phyloP scores from a whole-genome alignment of 31 red algal genomes.

The Odonthalia washingtoniensis region DNA sequence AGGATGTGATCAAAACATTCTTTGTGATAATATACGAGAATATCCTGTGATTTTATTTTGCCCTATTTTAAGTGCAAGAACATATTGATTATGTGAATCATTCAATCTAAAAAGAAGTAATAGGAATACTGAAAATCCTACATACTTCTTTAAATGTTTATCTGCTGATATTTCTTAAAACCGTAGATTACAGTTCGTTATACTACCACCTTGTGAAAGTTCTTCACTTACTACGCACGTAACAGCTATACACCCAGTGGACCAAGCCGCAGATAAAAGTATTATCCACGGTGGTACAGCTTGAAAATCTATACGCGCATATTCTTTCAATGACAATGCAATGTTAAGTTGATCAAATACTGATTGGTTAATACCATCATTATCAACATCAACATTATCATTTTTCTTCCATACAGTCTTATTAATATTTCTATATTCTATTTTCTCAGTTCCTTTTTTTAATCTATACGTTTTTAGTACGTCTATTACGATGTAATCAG shows the following conservation, averaged over 20 bases:
- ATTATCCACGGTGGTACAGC: constrained; percentile 25
- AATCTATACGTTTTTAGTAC: constrained; percentile 14
- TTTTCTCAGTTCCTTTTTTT: neutral
- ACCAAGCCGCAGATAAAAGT: constrained; percentile 5
- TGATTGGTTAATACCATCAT: no score
- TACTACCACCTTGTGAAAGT: constrained; percentile 4
- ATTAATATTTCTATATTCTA: neutral
- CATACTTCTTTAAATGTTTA: constrained; percentile 23
- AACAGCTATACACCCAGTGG: neutral
- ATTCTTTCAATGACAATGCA: neutral
- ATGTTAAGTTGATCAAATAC: no score
- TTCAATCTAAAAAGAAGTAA: constrained; percentile 39
- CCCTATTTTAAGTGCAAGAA: constrained; percentile 20
- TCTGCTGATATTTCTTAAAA: constrained; percentile 42
- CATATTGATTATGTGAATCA: constrained; percentile 36
- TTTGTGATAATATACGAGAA: constrained; percentile 18
- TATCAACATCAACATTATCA: neutral
- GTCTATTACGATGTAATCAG: constrained; percentile 42
- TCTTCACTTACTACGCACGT: constrained; percentile 7
- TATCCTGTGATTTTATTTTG: neutral
- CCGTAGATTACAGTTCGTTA: constrained; percentile 1
- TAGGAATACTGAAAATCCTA: constrained; percentile 58
- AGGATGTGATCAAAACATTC: constrained; percentile 44
- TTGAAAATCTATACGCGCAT: neutral
- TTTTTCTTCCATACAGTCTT: neutral